These are phyloP conservation scores for Phytophthora nicotianae DNA, from an alignment of 352 stramenopile genomes.

Conservation along the genomic window DNA sequence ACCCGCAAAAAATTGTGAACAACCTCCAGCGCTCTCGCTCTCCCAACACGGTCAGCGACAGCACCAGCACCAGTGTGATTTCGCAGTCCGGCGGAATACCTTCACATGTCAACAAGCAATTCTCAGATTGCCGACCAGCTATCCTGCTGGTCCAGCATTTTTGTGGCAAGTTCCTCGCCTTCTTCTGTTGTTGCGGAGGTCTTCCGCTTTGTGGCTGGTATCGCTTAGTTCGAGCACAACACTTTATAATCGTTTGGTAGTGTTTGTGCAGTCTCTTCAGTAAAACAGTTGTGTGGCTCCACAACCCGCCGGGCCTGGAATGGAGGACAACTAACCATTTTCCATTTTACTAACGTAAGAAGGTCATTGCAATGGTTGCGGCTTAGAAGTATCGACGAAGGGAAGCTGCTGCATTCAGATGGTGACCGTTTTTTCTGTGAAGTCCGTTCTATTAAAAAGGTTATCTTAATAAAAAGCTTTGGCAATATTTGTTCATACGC, in stretches of 20 bases:
- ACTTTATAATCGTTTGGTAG: neutral
- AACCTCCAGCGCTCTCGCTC: slow-evolving; percentile 8
- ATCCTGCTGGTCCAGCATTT: neutral
- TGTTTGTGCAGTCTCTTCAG: neutral
- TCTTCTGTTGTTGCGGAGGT: neutral
- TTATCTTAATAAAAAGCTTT: too few species aligned
- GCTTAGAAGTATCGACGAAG: too few species aligned
- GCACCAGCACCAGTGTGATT: neutral
- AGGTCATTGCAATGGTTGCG: too few species aligned
- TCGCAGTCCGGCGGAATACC: neutral
- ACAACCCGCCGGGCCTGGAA: too few species aligned
- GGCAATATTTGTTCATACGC: too few species aligned
- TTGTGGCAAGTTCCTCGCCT: neutral
- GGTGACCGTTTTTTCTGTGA: too few species aligned
- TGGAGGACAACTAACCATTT: too few species aligned
- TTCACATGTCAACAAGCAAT: too few species aligned
- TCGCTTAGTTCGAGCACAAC: neutral
- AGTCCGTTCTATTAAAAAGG: too few species aligned
- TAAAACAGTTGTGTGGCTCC: neutral
- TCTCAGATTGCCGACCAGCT: neutral
- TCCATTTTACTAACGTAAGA: too few species aligned
- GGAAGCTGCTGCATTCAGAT: too few species aligned
- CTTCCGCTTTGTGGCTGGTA: neutral
- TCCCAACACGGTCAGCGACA: neutral
- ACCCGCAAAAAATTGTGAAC: slow-evolving; percentile 19